A percentile compares a stretch with the other conserved stretches of the same genome.
Conservation (phyloP, 1,139 yeast species). For the Zygosaccharomyces pseudobailii region DNA sequence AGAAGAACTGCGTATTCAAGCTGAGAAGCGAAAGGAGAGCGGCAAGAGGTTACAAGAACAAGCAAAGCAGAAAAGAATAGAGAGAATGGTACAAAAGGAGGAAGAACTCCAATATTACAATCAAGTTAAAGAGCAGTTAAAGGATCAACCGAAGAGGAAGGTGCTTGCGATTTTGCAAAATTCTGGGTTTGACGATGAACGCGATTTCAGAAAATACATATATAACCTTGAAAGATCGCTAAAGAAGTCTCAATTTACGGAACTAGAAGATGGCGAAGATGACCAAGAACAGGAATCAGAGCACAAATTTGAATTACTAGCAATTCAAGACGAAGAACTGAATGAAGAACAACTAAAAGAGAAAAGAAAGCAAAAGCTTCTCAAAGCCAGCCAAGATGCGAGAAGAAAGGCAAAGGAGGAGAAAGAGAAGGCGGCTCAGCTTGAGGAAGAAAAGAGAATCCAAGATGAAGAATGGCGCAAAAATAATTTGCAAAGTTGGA, state of each 20-base stretch:
- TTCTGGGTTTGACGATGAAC: slow-evolving; percentile 75
- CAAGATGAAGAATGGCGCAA: slow-evolving; percentile 77
- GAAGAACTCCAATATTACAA: slow-evolving; percentile 71
- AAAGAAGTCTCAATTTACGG: slow-evolving; percentile 62
- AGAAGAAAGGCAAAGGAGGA: slow-evolving; percentile 78
- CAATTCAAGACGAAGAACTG: slow-evolving; percentile 77
- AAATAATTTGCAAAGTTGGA: slow-evolving; percentile 74
- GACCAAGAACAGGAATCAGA: slow-evolving; percentile 44
- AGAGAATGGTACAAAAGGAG: slow-evolving; percentile 75
- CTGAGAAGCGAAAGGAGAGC: slow-evolving; percentile 78
- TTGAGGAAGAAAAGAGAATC: slow-evolving; percentile 46
- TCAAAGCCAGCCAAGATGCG: slow-evolving; percentile 87
- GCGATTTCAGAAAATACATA: slow-evolving; percentile 66
- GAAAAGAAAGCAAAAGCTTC: slow-evolving; percentile 74
- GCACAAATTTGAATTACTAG: slow-evolving; percentile 74
- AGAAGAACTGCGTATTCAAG: slow-evolving; percentile 72
- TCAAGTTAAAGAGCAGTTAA: slow-evolving; percentile 51
- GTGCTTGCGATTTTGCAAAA: slow-evolving; percentile 46
- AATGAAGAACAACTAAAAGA: slow-evolving; percentile 78
- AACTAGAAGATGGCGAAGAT: slow-evolving; percentile 51
- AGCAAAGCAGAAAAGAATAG: slow-evolving; percentile 78
- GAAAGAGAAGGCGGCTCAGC: slow-evolving; percentile 52
- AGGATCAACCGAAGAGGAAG: slow-evolving; percentile 43
- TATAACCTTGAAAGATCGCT: slow-evolving; percentile 63
- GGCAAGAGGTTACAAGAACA: slow-evolving; percentile 90